Evolutionary conservation across 2,329 filamentous ascomycete species (phyloP).

Genomic region (Phaeoacremonium minimum): DNA sequence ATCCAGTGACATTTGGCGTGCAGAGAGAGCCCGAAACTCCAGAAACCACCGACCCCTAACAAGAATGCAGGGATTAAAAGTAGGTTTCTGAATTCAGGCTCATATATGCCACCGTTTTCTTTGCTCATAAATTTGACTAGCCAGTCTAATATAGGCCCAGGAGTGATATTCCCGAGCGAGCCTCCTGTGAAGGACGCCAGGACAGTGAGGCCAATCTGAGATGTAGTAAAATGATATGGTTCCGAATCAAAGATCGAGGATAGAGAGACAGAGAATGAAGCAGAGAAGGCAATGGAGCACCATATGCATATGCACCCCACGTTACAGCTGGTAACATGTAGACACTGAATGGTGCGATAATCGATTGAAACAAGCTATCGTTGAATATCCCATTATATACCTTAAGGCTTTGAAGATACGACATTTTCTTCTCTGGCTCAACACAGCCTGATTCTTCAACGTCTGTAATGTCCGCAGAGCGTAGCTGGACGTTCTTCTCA

Average conservation of each 20-base stretch:
- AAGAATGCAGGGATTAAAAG: background rate
- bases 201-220: background rate
- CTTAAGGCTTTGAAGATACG: conserved; percentile 24
- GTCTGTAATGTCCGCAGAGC: background rate
- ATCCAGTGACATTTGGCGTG: conserved; percentile 3
- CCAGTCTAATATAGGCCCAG: background rate
- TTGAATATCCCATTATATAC: conserved; percentile 30
- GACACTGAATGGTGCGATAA: background rate
- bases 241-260: background rate
- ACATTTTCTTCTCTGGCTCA: conserved; percentile 22
- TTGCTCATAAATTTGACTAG: background rate
- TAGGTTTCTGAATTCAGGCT: background rate
- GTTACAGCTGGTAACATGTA: background rate
- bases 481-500: background rate
- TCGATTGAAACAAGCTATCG: background rate
- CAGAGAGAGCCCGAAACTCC: background rate
- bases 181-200: background rate
- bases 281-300: background rate
- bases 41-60: background rate
- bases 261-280: background rate
- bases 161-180: background rate
- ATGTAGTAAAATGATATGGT: background rate
- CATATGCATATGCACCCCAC: background rate
- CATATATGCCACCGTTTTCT: background rate
- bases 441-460: conserved; percentile 7